Percentiles rank a stretch among this genome's conserved stretches.
phyloP scores from a whole-genome alignment of 192 early-diverging fungal genomes.

The Endogone sp. region DNA sequence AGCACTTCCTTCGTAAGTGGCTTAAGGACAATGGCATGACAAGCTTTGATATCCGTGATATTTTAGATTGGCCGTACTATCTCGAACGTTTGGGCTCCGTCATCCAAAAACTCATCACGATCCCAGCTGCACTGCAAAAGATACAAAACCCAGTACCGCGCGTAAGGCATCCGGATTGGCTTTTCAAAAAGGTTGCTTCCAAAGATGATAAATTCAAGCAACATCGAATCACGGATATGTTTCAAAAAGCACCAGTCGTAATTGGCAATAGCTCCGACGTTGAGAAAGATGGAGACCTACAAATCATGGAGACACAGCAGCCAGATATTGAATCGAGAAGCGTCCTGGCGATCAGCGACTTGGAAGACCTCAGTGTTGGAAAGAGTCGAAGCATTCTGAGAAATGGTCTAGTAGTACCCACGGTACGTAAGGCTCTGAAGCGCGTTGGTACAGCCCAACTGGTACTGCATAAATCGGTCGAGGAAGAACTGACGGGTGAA shows the following conservation, averaged over 20 bases:
- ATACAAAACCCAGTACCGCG: slow-evolving; percentile 92
- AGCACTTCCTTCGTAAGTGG: slow-evolving; percentile 90
- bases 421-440: slow-evolving; percentile 12
- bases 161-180: slow-evolving; percentile 93
- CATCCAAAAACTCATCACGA: slow-evolving; percentile 97
- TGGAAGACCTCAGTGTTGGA: slow-evolving; percentile 54
- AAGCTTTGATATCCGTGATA: slow-evolving; percentile 83
- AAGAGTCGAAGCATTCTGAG: background rate
- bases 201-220: slow-evolving; percentile 85
- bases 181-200: slow-evolving; percentile 71
- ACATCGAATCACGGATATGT: slow-evolving; percentile 81
- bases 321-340: background rate
- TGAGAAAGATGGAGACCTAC: background rate
- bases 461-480: no score
- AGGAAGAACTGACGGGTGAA: slow-evolving; percentile 34
- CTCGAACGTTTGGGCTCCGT: slow-evolving; percentile 91
- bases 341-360: slow-evolving; percentile 29
- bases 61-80: slow-evolving; percentile 98
- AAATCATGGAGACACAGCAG: background rate
- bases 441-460: background rate
- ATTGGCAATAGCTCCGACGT: slow-evolving; percentile 16
- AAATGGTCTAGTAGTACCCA: slow-evolving; percentile 1
- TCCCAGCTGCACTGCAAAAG: slow-evolving; percentile 97
- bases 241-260: slow-evolving; percentile 29
- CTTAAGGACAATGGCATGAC: slow-evolving; percentile 72